Conservation (phyloP, 1,284 basidiomycete genomes). For the Apiotrichum porosum region DNA sequence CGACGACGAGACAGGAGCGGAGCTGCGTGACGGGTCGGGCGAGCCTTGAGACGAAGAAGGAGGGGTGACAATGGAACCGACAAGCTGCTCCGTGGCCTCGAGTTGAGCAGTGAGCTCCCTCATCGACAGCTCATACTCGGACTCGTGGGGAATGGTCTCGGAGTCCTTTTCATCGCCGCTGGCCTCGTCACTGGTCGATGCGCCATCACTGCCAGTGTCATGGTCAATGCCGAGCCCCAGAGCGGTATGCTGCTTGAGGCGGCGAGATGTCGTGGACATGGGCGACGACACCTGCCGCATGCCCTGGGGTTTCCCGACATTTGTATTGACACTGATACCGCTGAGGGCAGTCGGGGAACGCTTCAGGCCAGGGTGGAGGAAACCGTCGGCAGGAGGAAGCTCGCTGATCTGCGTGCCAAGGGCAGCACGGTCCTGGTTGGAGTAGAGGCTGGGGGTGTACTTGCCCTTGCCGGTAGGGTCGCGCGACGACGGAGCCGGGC, state of each 20-base stretch:
- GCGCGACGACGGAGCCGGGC: not conserved
- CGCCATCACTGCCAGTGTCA: constrained; percentile 18
- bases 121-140: constrained; percentile 66
- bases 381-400: constrained; percentile 31
- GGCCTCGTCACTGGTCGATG: constrained; percentile 30
- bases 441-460: constrained; percentile 4
- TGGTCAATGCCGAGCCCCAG: too few relatives aligned
- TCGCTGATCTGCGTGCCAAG: constrained; percentile 18
- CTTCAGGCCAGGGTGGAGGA: constrained; percentile 42
- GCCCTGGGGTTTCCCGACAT: not conserved
- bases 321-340: constrained; percentile 21
- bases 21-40: constrained; percentile 5
- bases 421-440: constrained; percentile 34
- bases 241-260: too few relatives aligned
- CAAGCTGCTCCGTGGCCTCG: constrained; percentile 67
- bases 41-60: constrained; percentile 36
- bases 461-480: not conserved
- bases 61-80: constrained; percentile 54
- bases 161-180: constrained; percentile 14
- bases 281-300: not conserved
- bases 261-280: not conserved
- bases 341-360: constrained; percentile 51
- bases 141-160: constrained; percentile 60
- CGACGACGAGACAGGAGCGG: constrained; percentile 20
- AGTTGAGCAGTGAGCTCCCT: constrained; percentile 73